Percentiles rank a stretch among this genome's conserved stretches.
Evolutionary conservation across 2,329 filamentous ascomycete species (phyloP).

Genomic region (Neonectria ditissima): DNA sequence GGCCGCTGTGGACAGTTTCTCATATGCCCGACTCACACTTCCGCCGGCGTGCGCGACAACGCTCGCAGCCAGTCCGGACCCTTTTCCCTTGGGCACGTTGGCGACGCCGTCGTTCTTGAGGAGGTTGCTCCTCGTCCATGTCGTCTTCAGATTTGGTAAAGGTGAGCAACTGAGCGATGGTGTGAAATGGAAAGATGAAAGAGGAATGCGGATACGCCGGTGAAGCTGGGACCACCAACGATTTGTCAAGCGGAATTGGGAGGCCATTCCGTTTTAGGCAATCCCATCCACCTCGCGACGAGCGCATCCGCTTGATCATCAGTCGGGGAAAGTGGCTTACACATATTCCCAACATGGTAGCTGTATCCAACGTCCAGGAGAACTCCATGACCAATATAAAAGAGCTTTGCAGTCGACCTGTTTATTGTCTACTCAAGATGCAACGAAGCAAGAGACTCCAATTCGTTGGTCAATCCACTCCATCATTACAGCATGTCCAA

Average conservation of each 20-base stretch:
- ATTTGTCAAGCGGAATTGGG: too few relatives aligned
- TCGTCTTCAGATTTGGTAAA: neutral
- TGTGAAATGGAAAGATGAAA: too few relatives aligned
- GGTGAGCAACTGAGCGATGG: neutral
- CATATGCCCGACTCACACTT: constrained; percentile 10
- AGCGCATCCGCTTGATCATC: neutral
- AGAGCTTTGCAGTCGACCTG: neutral
- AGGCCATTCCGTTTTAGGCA: neutral
- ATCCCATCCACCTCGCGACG: neutral
- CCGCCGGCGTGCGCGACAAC: constrained; percentile 9
- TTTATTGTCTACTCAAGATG: neutral
- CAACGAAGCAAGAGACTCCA: neutral
- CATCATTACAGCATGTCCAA: neutral
- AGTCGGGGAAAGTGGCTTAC: neutral
- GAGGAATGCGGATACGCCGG: too few relatives aligned
- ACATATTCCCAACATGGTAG: too few relatives aligned
- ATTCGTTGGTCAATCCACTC: neutral
- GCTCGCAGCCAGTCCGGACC: constrained; percentile 11
- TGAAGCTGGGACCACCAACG: too few relatives aligned
- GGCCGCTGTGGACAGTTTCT: neutral
- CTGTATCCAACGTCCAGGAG: too few relatives aligned
- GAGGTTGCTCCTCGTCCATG: neutral
- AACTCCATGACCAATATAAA: neutral
- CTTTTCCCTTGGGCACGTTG: neutral
- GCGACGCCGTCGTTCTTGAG: neutral